Conservation (phyloP, 2,329 filamentous ascomycete genomes). For the Pseudogymnoascus verrucosus region DNA sequence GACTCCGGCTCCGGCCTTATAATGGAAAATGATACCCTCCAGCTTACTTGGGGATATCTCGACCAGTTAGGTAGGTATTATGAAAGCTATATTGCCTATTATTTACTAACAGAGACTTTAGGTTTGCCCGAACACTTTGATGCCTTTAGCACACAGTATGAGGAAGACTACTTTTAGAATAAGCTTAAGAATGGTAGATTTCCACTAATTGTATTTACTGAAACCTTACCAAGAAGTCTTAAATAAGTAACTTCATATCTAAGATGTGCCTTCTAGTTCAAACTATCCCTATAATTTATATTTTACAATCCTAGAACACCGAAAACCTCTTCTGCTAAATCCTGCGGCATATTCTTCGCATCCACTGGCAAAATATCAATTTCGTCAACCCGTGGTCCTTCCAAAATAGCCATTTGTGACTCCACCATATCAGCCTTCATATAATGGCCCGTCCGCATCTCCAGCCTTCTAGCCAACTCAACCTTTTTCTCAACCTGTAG, state of each 20-base stretch:
- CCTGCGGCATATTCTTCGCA: neutral
- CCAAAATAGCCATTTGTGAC: constrained; percentile 28
- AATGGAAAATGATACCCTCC: neutral
- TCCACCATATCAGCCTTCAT: constrained; percentile 32
- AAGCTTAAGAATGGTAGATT: neutral
- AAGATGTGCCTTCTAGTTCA: neutral
- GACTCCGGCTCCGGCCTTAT: neutral
- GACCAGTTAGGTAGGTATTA: neutral
- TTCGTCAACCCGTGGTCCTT: constrained; percentile 25
- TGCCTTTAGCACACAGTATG: neutral
- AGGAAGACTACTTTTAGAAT: neutral
- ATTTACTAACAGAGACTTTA: neutral
- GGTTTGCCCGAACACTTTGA: neutral
- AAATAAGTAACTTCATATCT: neutral
- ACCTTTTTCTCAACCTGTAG: constrained; percentile 28
- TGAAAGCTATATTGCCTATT: neutral
- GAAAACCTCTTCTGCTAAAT: constrained; percentile 11
- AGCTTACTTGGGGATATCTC: neutral
- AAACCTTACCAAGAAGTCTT: neutral
- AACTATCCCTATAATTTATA: neutral
- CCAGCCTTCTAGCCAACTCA: constrained; percentile 23
- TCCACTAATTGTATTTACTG: neutral
- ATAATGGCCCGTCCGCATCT: constrained; percentile 28
- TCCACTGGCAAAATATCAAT: constrained; percentile 29
- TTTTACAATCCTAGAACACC: neutral